Conservation (phyloP, 2,329 filamentous ascomycete genomes). For the Colletotrichum incanum region DNA sequence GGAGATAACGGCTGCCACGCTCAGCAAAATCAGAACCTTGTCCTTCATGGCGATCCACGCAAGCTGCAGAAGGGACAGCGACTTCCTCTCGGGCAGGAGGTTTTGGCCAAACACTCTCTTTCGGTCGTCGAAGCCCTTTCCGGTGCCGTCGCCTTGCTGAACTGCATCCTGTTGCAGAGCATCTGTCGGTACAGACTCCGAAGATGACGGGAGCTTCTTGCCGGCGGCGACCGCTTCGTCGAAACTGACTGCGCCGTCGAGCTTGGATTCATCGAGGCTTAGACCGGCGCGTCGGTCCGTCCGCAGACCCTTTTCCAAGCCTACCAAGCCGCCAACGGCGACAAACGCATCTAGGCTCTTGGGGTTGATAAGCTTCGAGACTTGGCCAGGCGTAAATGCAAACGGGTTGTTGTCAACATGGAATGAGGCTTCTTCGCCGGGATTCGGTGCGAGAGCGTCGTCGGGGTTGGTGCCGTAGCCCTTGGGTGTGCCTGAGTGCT, state of each 20-base stretch:
- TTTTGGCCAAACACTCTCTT: constrained; percentile 75
- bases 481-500: constrained; percentile 33
- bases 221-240: constrained; percentile 64
- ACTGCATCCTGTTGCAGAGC: constrained; percentile 40
- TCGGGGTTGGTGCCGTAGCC: constrained; percentile 48
- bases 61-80: constrained; percentile 78
- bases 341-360: constrained; percentile 65
- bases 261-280: constrained; percentile 64
- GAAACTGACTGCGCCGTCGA: constrained; percentile 62
- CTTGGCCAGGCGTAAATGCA: constrained; percentile 68
- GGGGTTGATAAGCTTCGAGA: constrained; percentile 68
- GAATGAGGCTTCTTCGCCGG: constrained; percentile 80
- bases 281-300: constrained; percentile 65
- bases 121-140: constrained; percentile 61
- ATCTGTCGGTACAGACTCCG: constrained; percentile 43
- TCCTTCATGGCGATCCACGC: constrained; percentile 89
- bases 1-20: constrained; percentile 79
- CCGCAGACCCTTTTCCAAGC: constrained; percentile 66
- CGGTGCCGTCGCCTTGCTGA: constrained; percentile 24
- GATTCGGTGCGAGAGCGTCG: constrained; percentile 51
- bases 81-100: constrained; percentile 75
- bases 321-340: constrained; percentile 68
- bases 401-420: constrained; percentile 73
- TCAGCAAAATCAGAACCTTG: constrained; percentile 82
- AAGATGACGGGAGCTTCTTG: constrained; percentile 49